Evolutionary conservation across 768 basidiomycete species (phyloP).

Genomic region (Leccinum disarticulatum): DNA sequence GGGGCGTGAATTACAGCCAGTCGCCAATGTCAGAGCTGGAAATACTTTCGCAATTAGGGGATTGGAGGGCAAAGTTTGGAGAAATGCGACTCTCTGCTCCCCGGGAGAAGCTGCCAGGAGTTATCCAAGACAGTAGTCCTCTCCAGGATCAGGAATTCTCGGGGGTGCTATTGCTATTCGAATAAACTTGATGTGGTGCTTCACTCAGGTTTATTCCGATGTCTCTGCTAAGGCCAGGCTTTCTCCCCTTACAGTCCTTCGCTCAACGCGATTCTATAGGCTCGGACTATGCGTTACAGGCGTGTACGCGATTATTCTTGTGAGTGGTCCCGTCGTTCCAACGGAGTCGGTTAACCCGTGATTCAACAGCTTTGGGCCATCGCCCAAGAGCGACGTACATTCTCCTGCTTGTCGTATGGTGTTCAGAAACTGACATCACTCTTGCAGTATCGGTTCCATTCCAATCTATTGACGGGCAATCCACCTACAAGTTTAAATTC

Average conservation of each 20-base stretch:
- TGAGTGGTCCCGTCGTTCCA: conserved; percentile 36
- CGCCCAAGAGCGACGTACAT: conserved; percentile 88
- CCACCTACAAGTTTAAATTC: conserved; percentile 77
- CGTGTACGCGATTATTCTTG: conserved; percentile 92
- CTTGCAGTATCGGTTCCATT: conserved; percentile 80
- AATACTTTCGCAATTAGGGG: too few relatives aligned
- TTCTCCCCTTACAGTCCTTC: background rate
- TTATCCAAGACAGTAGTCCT: too few relatives aligned
- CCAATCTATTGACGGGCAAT: conserved; percentile 59
- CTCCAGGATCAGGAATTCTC: too few relatives aligned
- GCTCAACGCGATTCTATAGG: conserved; percentile 33
- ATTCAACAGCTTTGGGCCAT: conserved; percentile 76
- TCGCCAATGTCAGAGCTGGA: too few relatives aligned
- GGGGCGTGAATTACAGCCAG: too few relatives aligned
- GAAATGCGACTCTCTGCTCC: too few relatives aligned
- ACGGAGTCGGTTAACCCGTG: conserved; percentile 2
- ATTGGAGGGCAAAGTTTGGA: too few relatives aligned
- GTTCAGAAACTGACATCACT: conserved; percentile 1
- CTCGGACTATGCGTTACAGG: conserved; percentile 78
- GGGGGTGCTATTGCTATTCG: too few relatives aligned
- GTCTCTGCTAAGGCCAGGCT: conserved; percentile 27
- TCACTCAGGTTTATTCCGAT: conserved; percentile 6
- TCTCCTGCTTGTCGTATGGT: conserved; percentile 1
- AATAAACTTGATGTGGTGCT: too few relatives aligned
- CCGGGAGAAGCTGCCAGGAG: too few relatives aligned